A percentile compares a stretch with the other conserved stretches of the same genome.
Conservation (phyloP, 768 basidiomycete species). For the Chalciporus chontae region DNA sequence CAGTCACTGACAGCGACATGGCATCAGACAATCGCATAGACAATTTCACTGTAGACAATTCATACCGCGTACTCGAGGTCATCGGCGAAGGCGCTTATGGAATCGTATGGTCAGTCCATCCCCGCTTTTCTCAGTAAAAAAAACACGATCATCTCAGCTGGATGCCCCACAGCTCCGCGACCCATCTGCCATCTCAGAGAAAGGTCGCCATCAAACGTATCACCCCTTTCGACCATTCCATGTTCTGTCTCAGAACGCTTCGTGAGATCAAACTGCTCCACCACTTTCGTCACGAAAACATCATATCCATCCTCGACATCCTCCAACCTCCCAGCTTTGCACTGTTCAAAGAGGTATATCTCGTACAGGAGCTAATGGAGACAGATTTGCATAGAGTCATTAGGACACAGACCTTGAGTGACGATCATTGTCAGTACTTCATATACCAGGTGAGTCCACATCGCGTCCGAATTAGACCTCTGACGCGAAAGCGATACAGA, state of each 20-base stretch:
- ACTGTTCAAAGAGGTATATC: conserved; percentile 82
- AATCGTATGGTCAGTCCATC: conserved; percentile 61
- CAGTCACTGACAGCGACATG: conserved; percentile 16
- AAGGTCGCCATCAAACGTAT: conserved; percentile 97
- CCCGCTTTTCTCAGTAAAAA: neutral
- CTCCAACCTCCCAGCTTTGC: conserved; percentile 74
- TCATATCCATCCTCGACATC: conserved; percentile 95
- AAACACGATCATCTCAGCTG: neutral
- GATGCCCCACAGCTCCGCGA: conserved; percentile 51
- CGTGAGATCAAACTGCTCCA: conserved; percentile 91
- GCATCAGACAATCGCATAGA: conserved; percentile 32
- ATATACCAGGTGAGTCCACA: conserved; percentile 74
- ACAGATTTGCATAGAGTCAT: conserved; percentile 97
- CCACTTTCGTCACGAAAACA: conserved; percentile 82
- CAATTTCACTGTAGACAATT: conserved; percentile 47
- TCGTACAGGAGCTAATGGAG: conserved; percentile 77
- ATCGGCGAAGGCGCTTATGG: conserved; percentile 97
- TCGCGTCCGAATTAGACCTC: neutral
- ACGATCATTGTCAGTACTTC: conserved; percentile 97
- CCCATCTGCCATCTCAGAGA: conserved; percentile 71
- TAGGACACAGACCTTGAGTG: conserved; percentile 87
- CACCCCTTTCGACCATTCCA: conserved; percentile 90
- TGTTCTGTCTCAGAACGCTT: conserved; percentile 84
- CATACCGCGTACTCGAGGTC: conserved; percentile 75
- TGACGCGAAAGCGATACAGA: conserved; percentile 39